Percentiles rank a stretch among this genome's conserved stretches.
These are phyloP conservation scores for Neofusicoccum sp. DNA, from an alignment of 2,329 filamentous ascomycete genomes.

Conservation along the genomic window DNA sequence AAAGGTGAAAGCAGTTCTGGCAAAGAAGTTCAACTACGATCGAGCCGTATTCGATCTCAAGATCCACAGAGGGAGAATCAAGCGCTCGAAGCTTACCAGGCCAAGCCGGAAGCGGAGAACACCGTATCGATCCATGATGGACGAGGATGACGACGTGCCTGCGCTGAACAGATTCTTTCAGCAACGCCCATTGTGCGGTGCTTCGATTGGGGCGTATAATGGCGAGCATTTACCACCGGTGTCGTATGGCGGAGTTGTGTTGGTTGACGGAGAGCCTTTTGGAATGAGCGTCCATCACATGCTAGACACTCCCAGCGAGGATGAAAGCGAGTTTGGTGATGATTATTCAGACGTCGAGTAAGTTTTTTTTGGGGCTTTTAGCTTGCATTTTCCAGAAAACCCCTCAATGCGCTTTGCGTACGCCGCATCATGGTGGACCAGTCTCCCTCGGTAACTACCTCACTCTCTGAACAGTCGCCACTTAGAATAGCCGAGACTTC, in stretches of 20 bases:
- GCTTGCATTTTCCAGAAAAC: neutral
- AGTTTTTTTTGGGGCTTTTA: neutral
- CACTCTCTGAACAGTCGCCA: neutral
- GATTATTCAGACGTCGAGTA: slow-evolving; percentile 12
- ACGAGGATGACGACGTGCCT: slow-evolving; percentile 36
- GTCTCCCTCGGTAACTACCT: slow-evolving; percentile 10
- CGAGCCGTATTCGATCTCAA: slow-evolving; percentile 64
- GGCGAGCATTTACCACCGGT: slow-evolving; percentile 86
- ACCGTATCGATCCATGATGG: slow-evolving; percentile 42
- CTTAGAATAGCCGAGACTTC: neutral
- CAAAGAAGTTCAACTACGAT: slow-evolving; percentile 69
- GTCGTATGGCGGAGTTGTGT: slow-evolving; percentile 82
- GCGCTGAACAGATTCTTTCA: slow-evolving; percentile 74
- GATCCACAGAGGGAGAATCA: slow-evolving; percentile 67
- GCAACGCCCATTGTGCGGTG: slow-evolving; percentile 74
- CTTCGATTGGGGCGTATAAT: slow-evolving; percentile 88
- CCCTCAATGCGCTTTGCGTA: neutral
- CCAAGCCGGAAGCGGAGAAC: slow-evolving; percentile 30
- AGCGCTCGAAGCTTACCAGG: slow-evolving; percentile 56
- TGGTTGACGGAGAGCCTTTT: slow-evolving; percentile 80
- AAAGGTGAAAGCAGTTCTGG: slow-evolving; percentile 70
- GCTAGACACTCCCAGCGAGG: slow-evolving; percentile 66
- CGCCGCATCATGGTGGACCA: neutral
- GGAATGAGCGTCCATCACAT: slow-evolving; percentile 98
- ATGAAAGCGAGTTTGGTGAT: slow-evolving; percentile 47